Percentiles rank a stretch among this genome's conserved stretches.
These are phyloP conservation scores for Celoporthe dispersa DNA, from an alignment of 2,329 filamentous ascomycete genomes.

Conservation along the genomic window DNA sequence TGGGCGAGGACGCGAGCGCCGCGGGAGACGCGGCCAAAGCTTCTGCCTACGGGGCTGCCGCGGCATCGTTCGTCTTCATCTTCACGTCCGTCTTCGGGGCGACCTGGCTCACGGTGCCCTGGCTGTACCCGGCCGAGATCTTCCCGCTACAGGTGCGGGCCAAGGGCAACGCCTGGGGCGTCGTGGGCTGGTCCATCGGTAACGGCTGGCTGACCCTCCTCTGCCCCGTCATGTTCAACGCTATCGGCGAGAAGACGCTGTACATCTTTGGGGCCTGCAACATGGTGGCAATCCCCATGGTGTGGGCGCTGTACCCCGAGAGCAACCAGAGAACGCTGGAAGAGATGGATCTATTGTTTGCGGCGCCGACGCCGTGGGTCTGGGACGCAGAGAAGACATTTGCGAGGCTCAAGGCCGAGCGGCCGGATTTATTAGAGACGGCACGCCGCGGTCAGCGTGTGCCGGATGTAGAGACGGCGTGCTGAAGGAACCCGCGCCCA, in stretches of 20 bases:
- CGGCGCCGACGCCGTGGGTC: slow-evolving; percentile 43
- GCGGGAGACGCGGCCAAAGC: slow-evolving; percentile 51
- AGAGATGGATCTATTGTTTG: slow-evolving; percentile 76
- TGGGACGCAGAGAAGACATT: slow-evolving; percentile 33
- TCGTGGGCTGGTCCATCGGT: slow-evolving; percentile 76
- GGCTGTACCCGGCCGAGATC: slow-evolving; percentile 74
- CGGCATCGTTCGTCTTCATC: slow-evolving; percentile 72
- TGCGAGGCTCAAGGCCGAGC: slow-evolving; percentile 31
- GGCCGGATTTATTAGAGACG: slow-evolving; percentile 29
- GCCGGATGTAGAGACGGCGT: slow-evolving; percentile 35
- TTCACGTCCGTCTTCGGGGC: slow-evolving; percentile 69
- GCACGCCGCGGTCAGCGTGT: slow-evolving; percentile 1
- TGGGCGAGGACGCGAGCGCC: slow-evolving; percentile 43
- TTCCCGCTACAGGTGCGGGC: slow-evolving; percentile 73
- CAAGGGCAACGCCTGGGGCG: slow-evolving; percentile 76
- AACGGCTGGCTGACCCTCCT: slow-evolving; percentile 54
- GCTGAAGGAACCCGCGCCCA: neutral
- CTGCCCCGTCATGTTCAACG: slow-evolving; percentile 64
- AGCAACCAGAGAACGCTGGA: slow-evolving; percentile 75
- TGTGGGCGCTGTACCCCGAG: slow-evolving; percentile 76
- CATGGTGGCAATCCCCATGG: slow-evolving; percentile 66
- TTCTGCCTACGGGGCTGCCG: slow-evolving; percentile 63
- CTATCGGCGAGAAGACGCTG: slow-evolving; percentile 71
- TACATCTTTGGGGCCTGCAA: slow-evolving; percentile 76
- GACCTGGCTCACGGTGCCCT: slow-evolving; percentile 63